Evolutionary conservation across 2,329 filamentous ascomycete species (phyloP).

Genomic region (Shiraia bambusicola): DNA sequence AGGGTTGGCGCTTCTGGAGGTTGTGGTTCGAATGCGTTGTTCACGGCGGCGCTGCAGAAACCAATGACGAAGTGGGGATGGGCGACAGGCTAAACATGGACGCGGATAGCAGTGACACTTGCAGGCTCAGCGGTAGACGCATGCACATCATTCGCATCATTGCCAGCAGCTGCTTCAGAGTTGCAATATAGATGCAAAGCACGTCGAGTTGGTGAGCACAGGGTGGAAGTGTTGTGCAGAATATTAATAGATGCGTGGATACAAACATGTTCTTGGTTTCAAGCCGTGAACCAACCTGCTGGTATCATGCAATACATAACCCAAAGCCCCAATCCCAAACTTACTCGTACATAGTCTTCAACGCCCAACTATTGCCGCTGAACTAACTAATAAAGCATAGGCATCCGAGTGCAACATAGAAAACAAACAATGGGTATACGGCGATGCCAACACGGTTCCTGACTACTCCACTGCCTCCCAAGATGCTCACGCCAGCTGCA

Average conservation of each 20-base stretch:
- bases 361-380: neutral
- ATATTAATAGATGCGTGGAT: neutral
- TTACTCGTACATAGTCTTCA: slow-evolving; percentile 6
- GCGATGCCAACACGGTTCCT: slow-evolving; percentile 92
- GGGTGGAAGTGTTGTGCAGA: neutral
- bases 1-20: slow-evolving; percentile 27
- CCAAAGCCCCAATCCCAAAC: neutral
- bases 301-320: slow-evolving; percentile 7
- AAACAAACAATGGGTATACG: slow-evolving; percentile 92
- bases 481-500: slow-evolving; percentile 91
- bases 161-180: neutral
- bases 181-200: neutral
- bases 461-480: slow-evolving; percentile 92
- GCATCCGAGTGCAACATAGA: slow-evolving; percentile 90
- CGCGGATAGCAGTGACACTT: slow-evolving; percentile 13
- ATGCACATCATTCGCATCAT: slow-evolving; percentile 3
- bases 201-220: neutral
- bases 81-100: slow-evolving; percentile 18
- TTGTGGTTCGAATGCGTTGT: slow-evolving; percentile 26
- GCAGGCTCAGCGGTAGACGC: slow-evolving; percentile 10
- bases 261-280: neutral
- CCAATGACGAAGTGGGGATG: slow-evolving; percentile 35
- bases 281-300: slow-evolving; percentile 8
- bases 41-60: slow-evolving; percentile 17
- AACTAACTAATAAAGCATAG: slow-evolving; percentile 92